These are phyloP conservation scores for Yamadazyma paraphyllophila DNA, from an alignment of 805 yeast species.

Conservation along the genomic window DNA sequence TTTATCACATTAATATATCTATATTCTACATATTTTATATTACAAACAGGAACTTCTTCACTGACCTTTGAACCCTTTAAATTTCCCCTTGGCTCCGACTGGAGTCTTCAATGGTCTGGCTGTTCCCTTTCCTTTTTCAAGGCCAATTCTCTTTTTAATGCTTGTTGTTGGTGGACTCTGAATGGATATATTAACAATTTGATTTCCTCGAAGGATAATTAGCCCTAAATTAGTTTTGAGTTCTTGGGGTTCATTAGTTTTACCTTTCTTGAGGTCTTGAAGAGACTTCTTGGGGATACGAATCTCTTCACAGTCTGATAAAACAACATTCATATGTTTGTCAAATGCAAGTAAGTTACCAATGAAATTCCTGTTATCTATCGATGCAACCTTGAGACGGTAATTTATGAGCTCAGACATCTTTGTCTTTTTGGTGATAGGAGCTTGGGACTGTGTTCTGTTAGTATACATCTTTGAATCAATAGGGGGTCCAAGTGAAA, in stretches of 20 bases:
- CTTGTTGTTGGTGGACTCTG: constrained; percentile 59
- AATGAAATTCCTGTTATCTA: constrained; percentile 73
- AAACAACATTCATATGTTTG: constrained; percentile 80
- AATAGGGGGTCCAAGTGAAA: background rate
- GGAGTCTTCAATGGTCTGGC: constrained; percentile 37
- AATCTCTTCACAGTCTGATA: constrained; percentile 81
- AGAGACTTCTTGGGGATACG: constrained; percentile 65
- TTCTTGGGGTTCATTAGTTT: constrained; percentile 32
- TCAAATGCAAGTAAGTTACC: constrained; percentile 90
- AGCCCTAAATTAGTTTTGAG: constrained; percentile 72
- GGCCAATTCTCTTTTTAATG: constrained; percentile 26
- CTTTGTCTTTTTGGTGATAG: constrained; percentile 35
- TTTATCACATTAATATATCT: background rate
- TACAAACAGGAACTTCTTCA: background rate
- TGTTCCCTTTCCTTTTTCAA: constrained; percentile 25
- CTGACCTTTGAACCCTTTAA: constrained; percentile 10
- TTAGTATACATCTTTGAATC: constrained; percentile 5
- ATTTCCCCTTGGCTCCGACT: constrained; percentile 24
- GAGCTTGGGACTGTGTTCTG: constrained; percentile 12
- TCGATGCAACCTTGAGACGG: constrained; percentile 67
- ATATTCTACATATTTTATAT: background rate
- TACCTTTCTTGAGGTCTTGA: constrained; percentile 28
- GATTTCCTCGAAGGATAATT: constrained; percentile 84
- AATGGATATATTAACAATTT: constrained; percentile 67
- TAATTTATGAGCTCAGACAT: constrained; percentile 70